phyloP scores from a whole-genome alignment of 345 rosid genomes.

The Stellera chamaejasme region DNA sequence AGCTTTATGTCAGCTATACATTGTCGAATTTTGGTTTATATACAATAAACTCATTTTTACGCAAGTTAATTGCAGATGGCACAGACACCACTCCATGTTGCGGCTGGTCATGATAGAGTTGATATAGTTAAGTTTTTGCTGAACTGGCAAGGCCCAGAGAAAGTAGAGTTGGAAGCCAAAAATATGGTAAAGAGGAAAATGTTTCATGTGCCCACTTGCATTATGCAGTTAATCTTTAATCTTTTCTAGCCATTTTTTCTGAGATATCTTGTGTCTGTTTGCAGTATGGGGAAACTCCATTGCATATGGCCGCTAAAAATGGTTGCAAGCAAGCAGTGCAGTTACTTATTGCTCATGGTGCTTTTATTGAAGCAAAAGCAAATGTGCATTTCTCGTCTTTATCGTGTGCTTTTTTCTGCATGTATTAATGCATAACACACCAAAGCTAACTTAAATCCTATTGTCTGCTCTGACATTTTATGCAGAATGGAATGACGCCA shows the following conservation, averaged over 20 bases:
- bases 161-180: conserved; percentile 78
- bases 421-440: conserved; percentile 8
- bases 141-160: conserved; percentile 59
- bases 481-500: conserved; percentile 99
- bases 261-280: neutral
- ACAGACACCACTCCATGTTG: conserved; percentile 93
- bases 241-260: neutral
- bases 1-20: too few relatives aligned
- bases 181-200: conserved; percentile 46
- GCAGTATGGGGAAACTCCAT: conserved; percentile 98
- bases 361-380: conserved; percentile 86
- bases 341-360: conserved; percentile 79
- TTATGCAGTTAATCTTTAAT: too few relatives aligned
- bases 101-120: conserved; percentile 74
- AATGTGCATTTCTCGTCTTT: conserved; percentile 36
- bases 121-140: conserved; percentile 72
- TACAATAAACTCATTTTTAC: neutral
- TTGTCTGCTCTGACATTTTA: conserved; percentile 8
- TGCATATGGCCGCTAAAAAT: conserved; percentile 99
- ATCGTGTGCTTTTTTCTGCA: conserved; percentile 1
- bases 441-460: conserved; percentile 6
- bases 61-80: conserved; percentile 63
- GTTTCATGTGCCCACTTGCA: neutral
- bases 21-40: too few relatives aligned
- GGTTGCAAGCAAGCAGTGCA: conserved; percentile 79